These are phyloP conservation scores for Sphaerulina vaccinii DNA, from an alignment of 2,329 filamentous ascomycete species.

Conservation along the genomic window DNA sequence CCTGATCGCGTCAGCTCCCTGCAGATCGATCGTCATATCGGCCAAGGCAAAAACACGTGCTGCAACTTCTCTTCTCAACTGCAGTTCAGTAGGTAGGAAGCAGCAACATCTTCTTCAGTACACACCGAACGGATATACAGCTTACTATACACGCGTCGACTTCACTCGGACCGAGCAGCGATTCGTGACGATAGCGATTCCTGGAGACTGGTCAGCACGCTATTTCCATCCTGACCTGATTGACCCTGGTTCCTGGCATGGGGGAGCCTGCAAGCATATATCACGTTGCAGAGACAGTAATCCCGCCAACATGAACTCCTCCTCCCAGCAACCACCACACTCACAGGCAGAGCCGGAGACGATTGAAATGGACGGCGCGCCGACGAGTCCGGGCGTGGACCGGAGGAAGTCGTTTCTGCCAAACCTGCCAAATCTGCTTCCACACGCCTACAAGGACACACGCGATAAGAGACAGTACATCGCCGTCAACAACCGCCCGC, in stretches of 20 bases:
- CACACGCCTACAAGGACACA: conserved; percentile 16
- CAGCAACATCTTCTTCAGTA: too few relatives aligned
- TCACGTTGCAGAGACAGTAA: too few relatives aligned
- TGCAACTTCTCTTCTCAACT: too few relatives aligned
- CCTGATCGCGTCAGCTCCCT: too few relatives aligned
- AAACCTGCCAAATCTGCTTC: conserved; percentile 11
- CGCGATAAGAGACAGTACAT: conserved; percentile 18
- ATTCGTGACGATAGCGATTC: neutral
- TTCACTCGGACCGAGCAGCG: neutral
- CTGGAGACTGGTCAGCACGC: conserved; percentile 9
- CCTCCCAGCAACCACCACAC: neutral
- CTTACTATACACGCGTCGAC: neutral
- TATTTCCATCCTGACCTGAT: too few relatives aligned
- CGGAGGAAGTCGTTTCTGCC: conserved; percentile 15
- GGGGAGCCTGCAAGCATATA: too few relatives aligned
- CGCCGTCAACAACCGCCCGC: conserved; percentile 39
- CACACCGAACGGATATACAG: too few relatives aligned
- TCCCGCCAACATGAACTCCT: conserved; percentile 3
- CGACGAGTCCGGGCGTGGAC: conserved; percentile 1
- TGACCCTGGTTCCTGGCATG: neutral
- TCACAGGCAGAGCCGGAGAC: neutral
- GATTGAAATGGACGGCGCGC: conserved; percentile 1
- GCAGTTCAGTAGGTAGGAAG: too few relatives aligned
- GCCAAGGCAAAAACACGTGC: too few relatives aligned
- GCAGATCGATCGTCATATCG: too few relatives aligned